Percentiles rank a stretch among this genome's conserved stretches.
These are phyloP conservation scores for Moringa oleifera DNA, from an alignment of 345 rosid species.

Conservation along the genomic window DNA sequence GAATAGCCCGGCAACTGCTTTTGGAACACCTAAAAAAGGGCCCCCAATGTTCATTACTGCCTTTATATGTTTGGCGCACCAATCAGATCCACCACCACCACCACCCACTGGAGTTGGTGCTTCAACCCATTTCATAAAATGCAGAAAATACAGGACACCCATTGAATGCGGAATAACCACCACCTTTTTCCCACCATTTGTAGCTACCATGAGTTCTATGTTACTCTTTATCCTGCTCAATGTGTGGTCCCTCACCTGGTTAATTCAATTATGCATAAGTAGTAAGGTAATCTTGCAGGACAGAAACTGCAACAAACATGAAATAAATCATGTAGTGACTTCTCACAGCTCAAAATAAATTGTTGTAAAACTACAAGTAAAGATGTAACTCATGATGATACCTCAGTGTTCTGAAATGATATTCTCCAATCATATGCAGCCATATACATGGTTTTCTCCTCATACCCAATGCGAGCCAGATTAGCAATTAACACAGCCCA, in stretches of 20 bases:
- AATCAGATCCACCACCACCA: constrained; percentile 53
- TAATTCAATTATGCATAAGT: constrained; percentile 9
- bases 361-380: background rate
- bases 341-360: background rate
- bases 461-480: constrained; percentile 67
- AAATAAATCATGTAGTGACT: background rate
- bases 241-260: constrained; percentile 60
- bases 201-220: constrained; percentile 67
- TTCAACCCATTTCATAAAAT: constrained; percentile 80
- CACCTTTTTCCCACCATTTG: constrained; percentile 54
- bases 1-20: constrained; percentile 50
- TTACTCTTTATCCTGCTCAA: constrained; percentile 64
- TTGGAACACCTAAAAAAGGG: constrained; percentile 68
- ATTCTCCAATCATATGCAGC: constrained; percentile 79
- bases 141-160: constrained; percentile 69
- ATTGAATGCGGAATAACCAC: constrained; percentile 70
- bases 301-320: background rate
- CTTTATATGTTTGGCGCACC: constrained; percentile 65
- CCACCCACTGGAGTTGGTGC: constrained; percentile 73
- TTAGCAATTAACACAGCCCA: constrained; percentile 81
- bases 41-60: constrained; percentile 71
- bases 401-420: constrained; percentile 74
- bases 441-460: constrained; percentile 78
- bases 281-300: constrained; percentile 2
- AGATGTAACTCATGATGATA: constrained; percentile 12